Evolutionary conservation across 148 eudicot species (phyloP).

Genomic region (Spergularia marina): DNA sequence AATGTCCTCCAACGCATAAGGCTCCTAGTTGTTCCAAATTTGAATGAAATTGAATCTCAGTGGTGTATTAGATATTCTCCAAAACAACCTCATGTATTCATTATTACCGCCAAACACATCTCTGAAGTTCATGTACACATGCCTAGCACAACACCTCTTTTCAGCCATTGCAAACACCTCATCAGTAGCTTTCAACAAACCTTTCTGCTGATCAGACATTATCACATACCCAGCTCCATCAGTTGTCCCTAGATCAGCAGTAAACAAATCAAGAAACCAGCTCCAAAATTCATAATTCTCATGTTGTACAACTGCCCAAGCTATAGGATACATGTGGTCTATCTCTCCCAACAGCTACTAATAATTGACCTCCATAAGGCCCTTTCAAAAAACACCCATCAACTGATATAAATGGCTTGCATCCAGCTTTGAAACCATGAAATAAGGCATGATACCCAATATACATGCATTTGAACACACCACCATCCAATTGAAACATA

Average conservation of each 20-base stretch:
- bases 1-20: neutral
- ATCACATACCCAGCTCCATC: neutral
- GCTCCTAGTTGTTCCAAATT: neutral
- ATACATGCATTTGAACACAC: too few species aligned
- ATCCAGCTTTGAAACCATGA: too few species aligned
- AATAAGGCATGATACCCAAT: too few species aligned
- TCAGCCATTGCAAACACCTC: neutral
- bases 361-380: too few species aligned
- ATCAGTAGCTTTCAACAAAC: neutral
- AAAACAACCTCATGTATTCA: neutral
- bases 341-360: too few species aligned
- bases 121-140: slow-evolving; percentile 1
- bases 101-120: neutral
- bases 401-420: too few species aligned
- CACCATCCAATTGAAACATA: too few species aligned
- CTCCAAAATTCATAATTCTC: neutral
- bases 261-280: neutral
- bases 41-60: neutral
- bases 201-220: neutral
- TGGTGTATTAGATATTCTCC: neutral
- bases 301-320: neutral
- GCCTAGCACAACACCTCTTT: neutral
- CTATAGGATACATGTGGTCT: neutral
- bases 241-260: neutral
- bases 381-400: too few species aligned